Base-by-base conservation (phyloP, 2,329 filamentous ascomycete genomes). In the Ascochyta rabiei region DNA sequence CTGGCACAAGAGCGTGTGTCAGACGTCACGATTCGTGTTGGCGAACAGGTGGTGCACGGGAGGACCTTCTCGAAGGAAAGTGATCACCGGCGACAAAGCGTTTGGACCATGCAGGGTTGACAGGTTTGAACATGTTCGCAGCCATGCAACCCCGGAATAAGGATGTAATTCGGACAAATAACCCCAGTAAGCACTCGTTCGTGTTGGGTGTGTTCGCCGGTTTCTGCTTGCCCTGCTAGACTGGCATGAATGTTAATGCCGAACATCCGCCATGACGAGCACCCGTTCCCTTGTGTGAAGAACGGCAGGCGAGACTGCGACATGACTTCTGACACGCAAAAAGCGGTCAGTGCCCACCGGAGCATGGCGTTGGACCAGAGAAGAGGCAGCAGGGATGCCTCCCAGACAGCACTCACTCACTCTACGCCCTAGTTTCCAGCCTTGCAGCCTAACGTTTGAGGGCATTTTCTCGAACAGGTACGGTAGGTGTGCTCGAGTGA, bases 91-190 rank as follows among this genome's bases (percentile, higher is more conserved):
- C 42, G 55, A 51, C 28, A 52, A 34, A 15, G 50, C 39, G 44
- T 39, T 43, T 48, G 10, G 39, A 18, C 21, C 47, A 54, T 59
- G 45, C 48, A 49, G 46, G 52, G 52, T 45, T 55, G 50, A 33
- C 40, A 38, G 55, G 64, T 69, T 65, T 63, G 63, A 61, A 64
- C 61, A 62, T 67, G 66, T 70, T 69, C 66, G 65, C 66, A 67
- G 60, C 45, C 37, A 58, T 57, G 59, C 50, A 45, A 41, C 54
- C 53, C 56, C 49, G 44, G 47, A 44, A 54, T 51, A 53, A 59
- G 58, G 42, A 52, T 50, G 41, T 42, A 49, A 50, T 38, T 42
- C 46, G 52, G 52, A 31, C 35, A 47, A 35, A 46, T 45, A 41
- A 35, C 33, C 12, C 47, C 46, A 34, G 46, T 19, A 44, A 35